Evolutionary conservation across 306 rosid species (phyloP).

Genomic region (Cucumis melo): DNA sequence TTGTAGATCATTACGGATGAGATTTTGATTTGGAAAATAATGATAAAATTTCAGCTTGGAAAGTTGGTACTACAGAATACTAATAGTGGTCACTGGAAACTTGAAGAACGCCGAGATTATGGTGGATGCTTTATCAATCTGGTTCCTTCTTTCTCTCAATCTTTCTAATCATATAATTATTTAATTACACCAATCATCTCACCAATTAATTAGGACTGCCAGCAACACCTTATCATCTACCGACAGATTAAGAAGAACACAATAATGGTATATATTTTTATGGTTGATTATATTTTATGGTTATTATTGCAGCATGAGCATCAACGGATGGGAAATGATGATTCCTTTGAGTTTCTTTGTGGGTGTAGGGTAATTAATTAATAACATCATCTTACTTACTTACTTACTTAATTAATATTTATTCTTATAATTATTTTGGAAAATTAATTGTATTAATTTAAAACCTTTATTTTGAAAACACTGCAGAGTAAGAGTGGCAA

Average conservation of each 20-base stretch:
- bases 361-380: background rate
- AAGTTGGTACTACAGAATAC: background rate
- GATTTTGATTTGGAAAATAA: background rate
- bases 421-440: no score
- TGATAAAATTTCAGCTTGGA: background rate
- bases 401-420: no score
- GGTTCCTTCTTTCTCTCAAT: background rate
- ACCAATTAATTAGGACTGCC: no score
- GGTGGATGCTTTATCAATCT: background rate
- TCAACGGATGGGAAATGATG: conserved; percentile 1
- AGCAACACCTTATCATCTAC: no score
- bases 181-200: no score
- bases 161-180: background rate
- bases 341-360: background rate
- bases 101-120: background rate
- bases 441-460: no score
- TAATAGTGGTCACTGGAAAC: background rate
- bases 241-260: no score
- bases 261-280: no score
- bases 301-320: background rate
- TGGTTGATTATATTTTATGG: background rate
- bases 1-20: no score
- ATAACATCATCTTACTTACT: no score
- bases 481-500: background rate
- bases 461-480: no score